Conservation (phyloP, 2,329 filamentous ascomycete species). For the Dactylellina parvicollis region DNA sequence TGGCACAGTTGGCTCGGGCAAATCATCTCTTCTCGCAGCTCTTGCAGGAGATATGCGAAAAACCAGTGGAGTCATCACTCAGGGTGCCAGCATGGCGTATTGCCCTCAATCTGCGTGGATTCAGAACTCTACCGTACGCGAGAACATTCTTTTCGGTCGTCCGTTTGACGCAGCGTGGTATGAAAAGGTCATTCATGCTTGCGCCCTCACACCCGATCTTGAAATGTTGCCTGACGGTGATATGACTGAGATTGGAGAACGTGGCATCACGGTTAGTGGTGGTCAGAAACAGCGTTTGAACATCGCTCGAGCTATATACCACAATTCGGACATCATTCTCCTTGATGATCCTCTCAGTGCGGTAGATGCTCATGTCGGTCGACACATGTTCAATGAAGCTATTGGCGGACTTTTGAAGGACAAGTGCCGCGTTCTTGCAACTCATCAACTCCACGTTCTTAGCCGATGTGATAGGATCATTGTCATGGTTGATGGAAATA, state of each 20-base stretch:
- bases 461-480: conserved; percentile 90
- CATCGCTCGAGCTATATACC: conserved; percentile 82
- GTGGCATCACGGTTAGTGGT: conserved; percentile 64
- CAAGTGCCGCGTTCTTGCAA: conserved; percentile 90
- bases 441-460: conserved; percentile 93
- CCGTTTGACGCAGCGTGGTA: conserved; percentile 87
- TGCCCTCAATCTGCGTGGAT: conserved; percentile 95
- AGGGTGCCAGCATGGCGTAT: conserved; percentile 86
- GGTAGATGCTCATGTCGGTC: conserved; percentile 75
- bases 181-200: conserved; percentile 60
- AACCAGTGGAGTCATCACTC: conserved; percentile 79
- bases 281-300: conserved; percentile 71
- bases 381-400: conserved; percentile 89
- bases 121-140: conserved; percentile 95
- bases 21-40: conserved; percentile 89
- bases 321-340: conserved; percentile 73
- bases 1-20: conserved; percentile 89
- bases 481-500: conserved; percentile 86
- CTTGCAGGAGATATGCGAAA: conserved; percentile 94
- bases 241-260: conserved; percentile 63
- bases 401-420: conserved; percentile 87
- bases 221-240: conserved; percentile 61
- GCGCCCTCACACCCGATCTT: conserved; percentile 61
- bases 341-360: conserved; percentile 77
- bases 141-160: conserved; percentile 97